A percentile compares a stretch with the other conserved stretches of the same genome.
Conservation (phyloP, 2,329 filamentous ascomycete species). For the Colletotrichum liriopes region DNA sequence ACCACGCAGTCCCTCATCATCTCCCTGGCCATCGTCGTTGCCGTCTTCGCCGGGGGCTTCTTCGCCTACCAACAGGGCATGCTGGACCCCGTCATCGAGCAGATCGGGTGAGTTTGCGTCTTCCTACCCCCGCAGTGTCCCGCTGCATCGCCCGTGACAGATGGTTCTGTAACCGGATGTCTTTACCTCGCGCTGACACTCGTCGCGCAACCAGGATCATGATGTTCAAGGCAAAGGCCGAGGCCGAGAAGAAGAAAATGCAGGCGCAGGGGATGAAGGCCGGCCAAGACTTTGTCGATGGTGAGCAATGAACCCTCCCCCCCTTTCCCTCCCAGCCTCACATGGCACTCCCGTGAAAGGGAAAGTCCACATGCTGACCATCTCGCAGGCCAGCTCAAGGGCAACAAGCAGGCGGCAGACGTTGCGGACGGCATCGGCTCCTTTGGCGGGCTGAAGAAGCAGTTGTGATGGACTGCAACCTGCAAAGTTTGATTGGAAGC, state of each 20-base stretch:
- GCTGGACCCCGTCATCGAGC: constrained; percentile 56
- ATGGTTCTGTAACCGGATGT: background rate
- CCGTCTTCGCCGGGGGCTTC: constrained; percentile 50
- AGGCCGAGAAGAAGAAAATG: constrained; percentile 58
- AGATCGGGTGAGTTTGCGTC: constrained; percentile 47
- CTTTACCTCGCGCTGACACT: constrained; percentile 1
- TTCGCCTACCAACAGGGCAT: constrained; percentile 57
- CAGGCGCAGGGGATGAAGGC: constrained; percentile 56
- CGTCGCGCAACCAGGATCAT: constrained; percentile 46
- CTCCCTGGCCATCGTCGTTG: constrained; percentile 47
- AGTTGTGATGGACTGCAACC: constrained; percentile 33
- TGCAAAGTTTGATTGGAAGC: background rate
- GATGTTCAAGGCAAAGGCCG: constrained; percentile 58
- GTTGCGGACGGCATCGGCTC: constrained; percentile 49
- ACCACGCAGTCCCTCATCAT: constrained; percentile 46
- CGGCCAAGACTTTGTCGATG: constrained; percentile 56
- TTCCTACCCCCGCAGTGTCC: background rate
- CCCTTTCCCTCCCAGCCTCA: background rate
- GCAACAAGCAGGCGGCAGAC: constrained; percentile 54
- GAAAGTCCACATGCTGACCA: background rate
- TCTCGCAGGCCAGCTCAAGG: constrained; percentile 52
- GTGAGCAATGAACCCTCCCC: constrained; percentile 45
- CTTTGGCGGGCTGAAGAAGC: constrained; percentile 52
- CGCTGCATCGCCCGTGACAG: background rate
- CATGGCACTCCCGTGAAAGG: too few species aligned